Base-by-base conservation (phyloP, 345 rosid genomes). In the Corymbia maculata region DNA sequence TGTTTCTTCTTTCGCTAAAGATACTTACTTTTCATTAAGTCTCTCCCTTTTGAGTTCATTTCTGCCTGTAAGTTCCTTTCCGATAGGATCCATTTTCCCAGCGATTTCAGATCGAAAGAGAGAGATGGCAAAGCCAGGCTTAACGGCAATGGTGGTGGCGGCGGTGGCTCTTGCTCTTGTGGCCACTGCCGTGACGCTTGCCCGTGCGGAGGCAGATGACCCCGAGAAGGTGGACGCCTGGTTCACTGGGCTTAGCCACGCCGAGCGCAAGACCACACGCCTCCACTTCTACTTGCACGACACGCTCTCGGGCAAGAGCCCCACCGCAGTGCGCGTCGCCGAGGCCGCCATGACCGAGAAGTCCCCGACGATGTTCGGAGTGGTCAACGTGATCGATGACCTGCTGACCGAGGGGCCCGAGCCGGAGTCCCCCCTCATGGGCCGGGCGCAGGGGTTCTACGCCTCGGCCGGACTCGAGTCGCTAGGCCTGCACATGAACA, bases 221-320 rank as follows among this genome's bases (percentile, higher is more conserved):
- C 66, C 68, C 2, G 16, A 19, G 24, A 53, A 32, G 44, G 66
- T 85, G 44, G 64, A 85, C 5, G 47, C 13, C 8, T 75, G 82
- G 82, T 75, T 75, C 47, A 19, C 22, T 75, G 19, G 6, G 22
- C 66, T 85, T 17, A 53, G 75, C 86, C 85, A 51, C 87, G 50
- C 88, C 51, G 45, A 92, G 93, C 94, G 93, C 92, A 93, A 89
- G 36, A 92, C 90, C 8, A 96, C 95, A 3, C 92, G 91, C 68
- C 95, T 96, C 86, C 97, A 94, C 14, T 96, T 96, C 94, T 96
- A 93, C 90, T 95, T 96, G 92, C 99, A 96, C 51, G 97, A 95
- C 88, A 94, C 91, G 0, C 88, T 95, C 52, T 94, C 94, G 52
- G 98, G 99, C 19, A 88, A 90, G 79, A 91, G 9, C 26, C 80